Percentiles rank a stretch among this genome's conserved stretches.
phyloP scores from a whole-genome alignment of 73 alveolate species.

The Paramecium sexaurelia region DNA sequence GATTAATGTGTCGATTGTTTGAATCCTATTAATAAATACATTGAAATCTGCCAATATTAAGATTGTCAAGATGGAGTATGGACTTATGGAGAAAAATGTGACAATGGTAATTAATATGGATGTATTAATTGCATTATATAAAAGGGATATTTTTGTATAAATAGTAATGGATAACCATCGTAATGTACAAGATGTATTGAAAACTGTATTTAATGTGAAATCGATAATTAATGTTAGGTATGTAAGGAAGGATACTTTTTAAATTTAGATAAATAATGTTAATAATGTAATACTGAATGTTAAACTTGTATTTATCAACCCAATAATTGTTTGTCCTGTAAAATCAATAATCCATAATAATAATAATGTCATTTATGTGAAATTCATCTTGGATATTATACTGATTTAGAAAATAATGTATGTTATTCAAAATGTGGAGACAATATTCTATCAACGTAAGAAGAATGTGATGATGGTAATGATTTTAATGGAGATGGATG shows the following conservation, averaged over 20 bases:
- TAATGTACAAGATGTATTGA: background rate
- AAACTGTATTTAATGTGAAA: background rate
- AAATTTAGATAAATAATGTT: background rate
- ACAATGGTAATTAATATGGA: conserved; percentile 17
- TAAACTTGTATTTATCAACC: background rate
- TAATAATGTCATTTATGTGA: background rate
- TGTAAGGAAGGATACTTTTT: conserved; percentile 27
- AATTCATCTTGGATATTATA: background rate
- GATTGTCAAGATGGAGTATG: background rate
- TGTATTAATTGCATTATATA: background rate
- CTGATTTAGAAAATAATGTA: background rate
- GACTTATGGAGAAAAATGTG: conserved; percentile 36
- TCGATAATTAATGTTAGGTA: background rate
- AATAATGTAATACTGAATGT: background rate
- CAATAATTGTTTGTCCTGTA: background rate
- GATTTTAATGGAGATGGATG: conserved; percentile 23
- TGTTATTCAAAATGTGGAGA: conserved; percentile 30
- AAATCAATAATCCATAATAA: background rate
- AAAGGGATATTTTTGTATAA: background rate
- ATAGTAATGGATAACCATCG: background rate
- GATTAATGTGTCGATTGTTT: background rate
- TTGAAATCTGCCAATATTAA: background rate
- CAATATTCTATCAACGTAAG: background rate
- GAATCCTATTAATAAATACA: background rate
- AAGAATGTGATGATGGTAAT: conserved; percentile 43